These are phyloP conservation scores for Pharnaceum exiguum DNA, from an alignment of 148 eudicot species.

Conservation along the genomic window DNA sequence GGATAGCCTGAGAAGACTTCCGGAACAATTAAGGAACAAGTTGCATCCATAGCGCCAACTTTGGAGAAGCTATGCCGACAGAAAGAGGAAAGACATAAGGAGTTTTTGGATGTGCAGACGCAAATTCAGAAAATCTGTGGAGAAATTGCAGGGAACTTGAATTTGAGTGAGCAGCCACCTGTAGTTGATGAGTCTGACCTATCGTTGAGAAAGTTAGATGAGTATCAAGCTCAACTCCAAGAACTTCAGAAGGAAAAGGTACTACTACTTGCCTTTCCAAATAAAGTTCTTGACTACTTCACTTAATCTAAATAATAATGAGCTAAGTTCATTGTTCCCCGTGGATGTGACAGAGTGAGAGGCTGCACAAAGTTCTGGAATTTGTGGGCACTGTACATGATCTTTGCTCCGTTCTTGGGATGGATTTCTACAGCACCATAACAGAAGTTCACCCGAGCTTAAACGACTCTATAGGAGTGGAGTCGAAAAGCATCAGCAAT, in stretches of 20 bases:
- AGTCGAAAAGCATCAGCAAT: slow-evolving; percentile 93
- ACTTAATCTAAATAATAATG: background rate
- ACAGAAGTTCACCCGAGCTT: slow-evolving; percentile 97
- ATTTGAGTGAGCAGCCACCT: slow-evolving; percentile 46
- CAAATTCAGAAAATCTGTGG: slow-evolving; percentile 86
- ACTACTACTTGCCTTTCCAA: background rate
- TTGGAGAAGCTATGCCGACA: slow-evolving; percentile 77
- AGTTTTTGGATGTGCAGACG: slow-evolving; percentile 71
- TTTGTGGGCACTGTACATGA: slow-evolving; percentile 95
- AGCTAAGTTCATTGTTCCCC: too few species aligned
- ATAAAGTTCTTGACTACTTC: background rate
- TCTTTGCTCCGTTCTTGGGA: slow-evolving; percentile 93
- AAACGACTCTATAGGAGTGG: slow-evolving; percentile 74
- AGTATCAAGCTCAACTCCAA: slow-evolving; percentile 81
- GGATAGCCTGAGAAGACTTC: slow-evolving; percentile 83
- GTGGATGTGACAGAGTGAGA: slow-evolving; percentile 78
- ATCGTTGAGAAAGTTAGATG: slow-evolving; percentile 79
- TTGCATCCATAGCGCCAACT: slow-evolving; percentile 82
- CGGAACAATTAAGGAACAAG: slow-evolving; percentile 95
- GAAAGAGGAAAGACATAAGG: slow-evolving; percentile 79
- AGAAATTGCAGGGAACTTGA: slow-evolving; percentile 69
- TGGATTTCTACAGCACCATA: slow-evolving; percentile 89
- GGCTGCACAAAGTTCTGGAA: slow-evolving; percentile 94
- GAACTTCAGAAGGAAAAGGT: slow-evolving; percentile 98
- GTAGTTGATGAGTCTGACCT: slow-evolving; percentile 82